Conservation (phyloP, 2,329 filamentous ascomycete genomes). For the Colletotrichum sp. region DNA sequence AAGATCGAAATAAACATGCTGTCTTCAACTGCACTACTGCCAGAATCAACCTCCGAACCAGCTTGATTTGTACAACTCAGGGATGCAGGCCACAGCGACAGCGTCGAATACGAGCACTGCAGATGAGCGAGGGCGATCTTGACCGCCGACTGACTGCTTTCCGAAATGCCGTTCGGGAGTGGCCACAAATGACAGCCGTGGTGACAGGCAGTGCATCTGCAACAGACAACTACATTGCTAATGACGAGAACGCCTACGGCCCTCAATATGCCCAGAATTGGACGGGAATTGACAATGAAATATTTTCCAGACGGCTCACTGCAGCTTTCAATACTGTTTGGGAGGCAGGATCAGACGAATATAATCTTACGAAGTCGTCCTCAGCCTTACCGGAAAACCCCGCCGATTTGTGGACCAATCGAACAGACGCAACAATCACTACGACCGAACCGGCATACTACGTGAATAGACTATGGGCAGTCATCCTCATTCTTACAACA, state of each 20-base stretch:
- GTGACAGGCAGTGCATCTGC: accelerated
- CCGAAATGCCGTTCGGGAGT: not conserved
- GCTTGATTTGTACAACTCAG: not conserved
- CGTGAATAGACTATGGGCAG: not conserved
- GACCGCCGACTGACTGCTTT: not conserved
- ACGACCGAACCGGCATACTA: not conserved
- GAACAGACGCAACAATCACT: not conserved
- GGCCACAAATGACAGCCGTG: not conserved
- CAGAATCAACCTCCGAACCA: not conserved
- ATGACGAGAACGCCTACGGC: accelerated
- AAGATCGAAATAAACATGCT: no score
- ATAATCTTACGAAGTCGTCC: not conserved
- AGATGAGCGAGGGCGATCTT: no score
- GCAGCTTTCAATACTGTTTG: not conserved
- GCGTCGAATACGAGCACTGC: not conserved
- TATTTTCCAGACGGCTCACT: not conserved
- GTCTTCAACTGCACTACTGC: not conserved
- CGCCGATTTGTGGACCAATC: accelerated
- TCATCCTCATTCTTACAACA: not conserved
- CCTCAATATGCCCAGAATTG: accelerated
- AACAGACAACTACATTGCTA: not conserved
- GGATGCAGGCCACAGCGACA: accelerated
- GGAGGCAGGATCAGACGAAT: not conserved
- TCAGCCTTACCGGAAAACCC: not conserved
- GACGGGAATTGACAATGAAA: accelerated